phyloP scores from a whole-genome alignment of 2,329 filamentous ascomycete genomes.

The Xylaria sp. region DNA sequence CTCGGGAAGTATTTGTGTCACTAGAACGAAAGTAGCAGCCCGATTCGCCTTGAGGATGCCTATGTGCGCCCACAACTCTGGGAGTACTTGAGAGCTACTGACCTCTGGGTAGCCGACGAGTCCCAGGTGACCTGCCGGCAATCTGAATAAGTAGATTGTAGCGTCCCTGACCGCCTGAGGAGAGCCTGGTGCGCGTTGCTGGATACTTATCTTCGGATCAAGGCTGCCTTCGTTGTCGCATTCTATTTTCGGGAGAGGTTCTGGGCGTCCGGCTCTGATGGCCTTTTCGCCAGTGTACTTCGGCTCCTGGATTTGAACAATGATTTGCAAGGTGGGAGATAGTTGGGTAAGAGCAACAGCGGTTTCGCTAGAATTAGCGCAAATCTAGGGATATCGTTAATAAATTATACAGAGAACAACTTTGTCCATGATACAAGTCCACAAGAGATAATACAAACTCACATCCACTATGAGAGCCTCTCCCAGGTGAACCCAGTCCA shows the following conservation, averaged over 20 bases:
- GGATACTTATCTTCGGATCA: conserved; percentile 24
- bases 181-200: conserved; percentile 39
- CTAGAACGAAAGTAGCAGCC: conserved; percentile 47
- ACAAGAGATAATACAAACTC: not conserved
- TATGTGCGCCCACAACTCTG: conserved; percentile 50
- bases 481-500: not conserved
- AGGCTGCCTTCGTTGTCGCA: not conserved
- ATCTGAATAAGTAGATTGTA: conserved; percentile 48
- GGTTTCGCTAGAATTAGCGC: not conserved
- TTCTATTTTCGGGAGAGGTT: not conserved
- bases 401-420: not conserved
- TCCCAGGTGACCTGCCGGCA: not conserved
- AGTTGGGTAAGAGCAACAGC: not conserved
- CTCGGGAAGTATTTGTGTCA: conserved; percentile 9
- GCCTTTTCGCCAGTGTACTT: not conserved
- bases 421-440: too few species aligned
- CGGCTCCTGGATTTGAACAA: conserved; percentile 42
- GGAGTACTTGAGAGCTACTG: conserved; percentile 27
- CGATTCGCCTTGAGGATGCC: conserved; percentile 47
- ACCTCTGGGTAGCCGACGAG: not conserved
- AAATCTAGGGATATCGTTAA: not conserved
- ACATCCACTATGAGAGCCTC: conserved; percentile 11
- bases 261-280: not conserved
- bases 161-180: conserved; percentile 49
- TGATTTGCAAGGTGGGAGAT: conserved; percentile 45